Evolutionary conservation across 768 basidiomycete species (phyloP).

Genomic region (Trichaptum fuscoviolaceum): DNA sequence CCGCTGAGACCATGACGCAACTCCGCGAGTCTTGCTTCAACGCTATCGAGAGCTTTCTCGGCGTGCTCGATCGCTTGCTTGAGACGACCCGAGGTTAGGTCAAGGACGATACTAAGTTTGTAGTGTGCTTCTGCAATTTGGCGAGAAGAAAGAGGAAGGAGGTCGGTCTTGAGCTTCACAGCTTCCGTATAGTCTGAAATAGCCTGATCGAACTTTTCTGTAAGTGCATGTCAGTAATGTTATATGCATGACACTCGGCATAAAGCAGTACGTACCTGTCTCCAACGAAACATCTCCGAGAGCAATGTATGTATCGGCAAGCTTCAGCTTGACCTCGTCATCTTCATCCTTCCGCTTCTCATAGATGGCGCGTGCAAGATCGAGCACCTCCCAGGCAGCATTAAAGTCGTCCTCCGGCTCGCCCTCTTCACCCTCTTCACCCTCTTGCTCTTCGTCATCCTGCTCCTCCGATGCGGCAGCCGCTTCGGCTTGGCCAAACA

Average conservation of each 20-base stretch:
- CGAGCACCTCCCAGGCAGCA: conserved; percentile 96
- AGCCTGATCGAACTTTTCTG: conserved; percentile 96
- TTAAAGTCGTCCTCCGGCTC: conserved; percentile 98
- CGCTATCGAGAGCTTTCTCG: conserved; percentile 72
- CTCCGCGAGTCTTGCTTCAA: conserved; percentile 62
- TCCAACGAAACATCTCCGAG: conserved; percentile 97
- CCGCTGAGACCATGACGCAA: conserved; percentile 43
- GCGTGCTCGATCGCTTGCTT: conserved; percentile 79
- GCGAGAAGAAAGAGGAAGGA: conserved; percentile 84
- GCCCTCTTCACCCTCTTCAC: conserved; percentile 59
- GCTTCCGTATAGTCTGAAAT: conserved; percentile 82
- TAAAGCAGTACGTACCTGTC: conserved; percentile 58
- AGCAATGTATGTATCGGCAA: conserved; percentile 87
- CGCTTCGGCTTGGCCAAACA: conserved; percentile 47
- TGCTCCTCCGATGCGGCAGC: conserved; percentile 44
- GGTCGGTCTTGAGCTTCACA: conserved; percentile 60
- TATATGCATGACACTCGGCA: background rate
- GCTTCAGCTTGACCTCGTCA: conserved; percentile 65
- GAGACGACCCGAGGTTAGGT: conserved; percentile 81
- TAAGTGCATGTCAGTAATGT: conserved; percentile 9
- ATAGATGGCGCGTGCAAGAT: conserved; percentile 85
- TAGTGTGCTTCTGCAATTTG: conserved; percentile 94
- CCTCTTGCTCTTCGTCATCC: conserved; percentile 45
- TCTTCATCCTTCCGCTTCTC: conserved; percentile 56
- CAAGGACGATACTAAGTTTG: conserved; percentile 89